Evolutionary conservation across 2,329 filamentous ascomycete genomes (phyloP).

Genomic region (Rhytidhysteron rufulum): DNA sequence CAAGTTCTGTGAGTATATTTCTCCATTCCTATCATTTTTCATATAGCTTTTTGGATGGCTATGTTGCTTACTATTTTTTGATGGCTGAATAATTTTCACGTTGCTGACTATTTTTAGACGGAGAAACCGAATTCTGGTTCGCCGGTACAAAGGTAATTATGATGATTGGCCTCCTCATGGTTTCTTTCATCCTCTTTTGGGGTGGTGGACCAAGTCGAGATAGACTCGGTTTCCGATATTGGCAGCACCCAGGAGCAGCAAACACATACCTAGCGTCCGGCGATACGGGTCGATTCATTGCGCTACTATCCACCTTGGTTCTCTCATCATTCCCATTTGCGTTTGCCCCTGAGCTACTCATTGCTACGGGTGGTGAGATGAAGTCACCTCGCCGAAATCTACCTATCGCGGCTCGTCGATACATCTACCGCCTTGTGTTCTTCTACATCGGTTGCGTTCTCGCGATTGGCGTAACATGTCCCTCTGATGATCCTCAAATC

Average conservation of each 20-base stretch:
- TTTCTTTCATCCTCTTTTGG: conserved; percentile 54
- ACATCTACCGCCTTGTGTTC: conserved; percentile 60
- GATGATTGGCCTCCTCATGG: conserved; percentile 48
- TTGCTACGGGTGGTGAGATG: conserved; percentile 58
- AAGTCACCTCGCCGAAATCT: conserved; percentile 56
- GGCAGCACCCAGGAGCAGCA: conserved; percentile 46
- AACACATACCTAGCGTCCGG: conserved; percentile 47
- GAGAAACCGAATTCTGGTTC: conserved; percentile 55
- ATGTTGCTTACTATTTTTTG: no score
- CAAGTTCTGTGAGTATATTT: no score
- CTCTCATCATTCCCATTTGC: conserved; percentile 53
- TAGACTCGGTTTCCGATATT: conserved; percentile 50
- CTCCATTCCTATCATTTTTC: no score
- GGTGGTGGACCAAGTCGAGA: conserved; percentile 53
- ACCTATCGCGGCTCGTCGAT: conserved; percentile 56
- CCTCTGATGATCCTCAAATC: conserved; percentile 49
- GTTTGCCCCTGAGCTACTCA: conserved; percentile 46
- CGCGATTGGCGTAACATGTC: conserved; percentile 59
- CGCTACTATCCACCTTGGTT: conserved; percentile 49
- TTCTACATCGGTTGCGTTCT: conserved; percentile 58
- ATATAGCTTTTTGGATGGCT: no score
- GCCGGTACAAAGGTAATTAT: conserved; percentile 50
- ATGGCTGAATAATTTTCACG: no score
- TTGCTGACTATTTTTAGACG: no score
- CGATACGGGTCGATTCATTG: conserved; percentile 49